phyloP scores from a whole-genome alignment of 176 grass and related monocot genomes.

The Oryza officinalis region DNA sequence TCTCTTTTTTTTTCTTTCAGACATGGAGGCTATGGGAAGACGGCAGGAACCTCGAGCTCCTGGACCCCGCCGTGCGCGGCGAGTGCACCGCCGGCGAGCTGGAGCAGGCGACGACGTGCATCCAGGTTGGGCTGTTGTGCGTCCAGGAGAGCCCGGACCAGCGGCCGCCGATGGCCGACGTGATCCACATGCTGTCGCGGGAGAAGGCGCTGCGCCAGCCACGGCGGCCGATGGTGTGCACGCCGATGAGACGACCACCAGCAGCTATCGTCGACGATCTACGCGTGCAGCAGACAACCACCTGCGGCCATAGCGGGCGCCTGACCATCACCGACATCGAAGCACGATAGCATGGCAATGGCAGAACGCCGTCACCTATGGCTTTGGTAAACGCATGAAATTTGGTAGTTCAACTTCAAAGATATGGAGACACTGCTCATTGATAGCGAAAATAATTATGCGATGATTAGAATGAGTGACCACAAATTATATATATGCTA shows the following conservation, averaged over 20 bases:
- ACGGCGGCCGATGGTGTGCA: conserved; percentile 33
- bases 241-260: neutral
- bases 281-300: neutral
- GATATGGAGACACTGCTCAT: too few relatives aligned
- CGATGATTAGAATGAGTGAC: too few relatives aligned
- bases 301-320: neutral
- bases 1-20: too few relatives aligned
- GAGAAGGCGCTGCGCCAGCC: neutral
- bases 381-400: too few relatives aligned
- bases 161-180: conserved; percentile 26
- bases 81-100: conserved; percentile 15
- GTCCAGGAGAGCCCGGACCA: conserved; percentile 44
- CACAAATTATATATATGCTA: too few relatives aligned
- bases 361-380: too few relatives aligned
- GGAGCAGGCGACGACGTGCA: conserved; percentile 18
- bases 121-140: conserved; percentile 43
- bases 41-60: conserved; percentile 12
- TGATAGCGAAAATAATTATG: too few relatives aligned
- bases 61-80: conserved; percentile 15
- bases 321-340: conserved; percentile 26
- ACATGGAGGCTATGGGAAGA: neutral
- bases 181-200: conserved; percentile 37
- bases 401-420: too few relatives aligned
- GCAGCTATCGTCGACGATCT: neutral
- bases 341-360: conserved; percentile 20